Percentiles rank a stretch among this genome's conserved stretches.
Conservation (phyloP, 2,329 filamentous ascomycete genomes). For the Microcera coccophila region DNA sequence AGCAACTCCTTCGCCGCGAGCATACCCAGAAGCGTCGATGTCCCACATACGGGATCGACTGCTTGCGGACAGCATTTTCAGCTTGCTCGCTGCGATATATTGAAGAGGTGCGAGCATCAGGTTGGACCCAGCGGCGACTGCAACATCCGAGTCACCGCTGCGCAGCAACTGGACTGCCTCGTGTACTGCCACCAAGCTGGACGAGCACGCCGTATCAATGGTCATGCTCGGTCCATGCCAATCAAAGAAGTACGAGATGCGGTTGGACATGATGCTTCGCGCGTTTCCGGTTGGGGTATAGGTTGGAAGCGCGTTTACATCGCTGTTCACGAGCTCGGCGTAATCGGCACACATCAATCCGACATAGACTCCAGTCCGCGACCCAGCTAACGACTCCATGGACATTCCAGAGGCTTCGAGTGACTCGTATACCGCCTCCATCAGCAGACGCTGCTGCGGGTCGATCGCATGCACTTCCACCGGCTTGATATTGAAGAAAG, state of each 20-base stretch:
- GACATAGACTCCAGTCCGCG: conserved; percentile 14
- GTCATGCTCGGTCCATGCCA: conserved; percentile 38
- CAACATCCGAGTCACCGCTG: conserved; percentile 25
- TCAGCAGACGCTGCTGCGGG: conserved; percentile 27
- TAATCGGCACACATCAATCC: conserved; percentile 28
- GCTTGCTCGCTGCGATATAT: conserved; percentile 10
- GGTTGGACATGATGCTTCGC: conserved; percentile 32
- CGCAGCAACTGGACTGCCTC: conserved; percentile 35
- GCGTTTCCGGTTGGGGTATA: conserved; percentile 33
- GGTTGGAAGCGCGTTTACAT: conserved; percentile 23
- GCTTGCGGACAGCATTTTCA: conserved; percentile 18
- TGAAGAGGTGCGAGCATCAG: conserved; percentile 15
- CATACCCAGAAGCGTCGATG: conserved; percentile 43
- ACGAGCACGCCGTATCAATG: conserved; percentile 41
- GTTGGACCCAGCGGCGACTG: conserved; percentile 19
- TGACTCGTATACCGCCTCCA: conserved; percentile 34
- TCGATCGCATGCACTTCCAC: conserved; percentile 26
- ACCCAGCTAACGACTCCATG: conserved; percentile 3
- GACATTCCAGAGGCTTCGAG: conserved; percentile 7
- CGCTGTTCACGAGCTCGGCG: conserved; percentile 23
- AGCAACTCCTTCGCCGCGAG: conserved; percentile 42
- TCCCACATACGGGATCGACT: conserved; percentile 27
- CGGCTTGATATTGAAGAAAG: conserved; percentile 25
- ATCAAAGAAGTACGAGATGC: conserved; percentile 41
- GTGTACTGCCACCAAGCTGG: conserved; percentile 36